These are phyloP conservation scores for Fusarium gaditjirri DNA, from an alignment of 2,329 filamentous ascomycete genomes.

Conservation along the genomic window DNA sequence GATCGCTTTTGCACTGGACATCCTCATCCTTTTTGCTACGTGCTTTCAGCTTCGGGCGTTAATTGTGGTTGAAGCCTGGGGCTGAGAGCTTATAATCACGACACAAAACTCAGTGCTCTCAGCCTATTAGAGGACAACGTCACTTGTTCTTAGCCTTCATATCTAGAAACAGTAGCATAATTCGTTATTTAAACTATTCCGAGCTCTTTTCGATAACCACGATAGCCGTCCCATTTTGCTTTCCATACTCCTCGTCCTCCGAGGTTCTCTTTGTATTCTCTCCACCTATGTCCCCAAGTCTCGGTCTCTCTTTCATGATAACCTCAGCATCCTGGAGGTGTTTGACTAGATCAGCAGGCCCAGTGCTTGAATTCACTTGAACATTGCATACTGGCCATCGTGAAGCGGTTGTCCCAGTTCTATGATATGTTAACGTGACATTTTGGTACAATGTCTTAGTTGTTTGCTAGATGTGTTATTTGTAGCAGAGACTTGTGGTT, in stretches of 20 bases:
- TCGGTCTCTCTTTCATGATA: not conserved
- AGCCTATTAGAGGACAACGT: not conserved
- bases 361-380: not conserved
- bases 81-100: no score
- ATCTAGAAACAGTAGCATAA: no score
- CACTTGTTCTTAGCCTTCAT: no score
- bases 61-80: no score
- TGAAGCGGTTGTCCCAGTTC: not conserved
- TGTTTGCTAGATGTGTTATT: no score
- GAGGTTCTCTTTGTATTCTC: fast-evolving
- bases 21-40: no score
- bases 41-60: no score
- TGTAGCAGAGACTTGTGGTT: no score
- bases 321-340: not conserved
- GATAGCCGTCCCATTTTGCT: fast-evolving
- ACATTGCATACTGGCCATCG: not conserved
- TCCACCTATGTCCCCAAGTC: fast-evolving
- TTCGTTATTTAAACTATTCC: fast-evolving
- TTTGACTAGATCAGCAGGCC: not conserved
- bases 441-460: no score
- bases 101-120: no score
- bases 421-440: not conserved
- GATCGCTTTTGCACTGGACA: no score
- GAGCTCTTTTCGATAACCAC: fast-evolving
- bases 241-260: not conserved